phyloP scores from a whole-genome alignment of 225 moss, liverwort and hornwort genomes.

The Sphagnum tenellum region DNA sequence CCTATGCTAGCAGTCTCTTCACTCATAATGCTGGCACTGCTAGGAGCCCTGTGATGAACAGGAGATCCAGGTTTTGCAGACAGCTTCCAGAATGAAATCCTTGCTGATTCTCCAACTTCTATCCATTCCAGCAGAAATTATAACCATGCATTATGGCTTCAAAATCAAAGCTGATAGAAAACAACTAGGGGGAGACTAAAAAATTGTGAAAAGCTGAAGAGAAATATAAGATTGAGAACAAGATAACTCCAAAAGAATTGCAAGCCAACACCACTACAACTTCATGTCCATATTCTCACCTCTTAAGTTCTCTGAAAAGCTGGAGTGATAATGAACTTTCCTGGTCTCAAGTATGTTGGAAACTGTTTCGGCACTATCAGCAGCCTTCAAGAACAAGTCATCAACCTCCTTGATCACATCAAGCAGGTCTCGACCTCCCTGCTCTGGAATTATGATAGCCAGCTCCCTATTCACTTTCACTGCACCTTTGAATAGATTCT shows the following conservation, averaged over 20 bases:
- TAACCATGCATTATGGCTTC: not conserved
- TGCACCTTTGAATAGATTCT: conserved; percentile 2
- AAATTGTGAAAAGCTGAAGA: not conserved
- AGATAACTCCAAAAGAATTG: too few relatives aligned
- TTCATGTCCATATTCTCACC: conserved; percentile 7
- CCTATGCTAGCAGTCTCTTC: conserved; percentile 42
- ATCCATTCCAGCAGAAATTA: not conserved
- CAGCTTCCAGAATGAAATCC: conserved; percentile 45
- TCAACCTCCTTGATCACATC: conserved; percentile 72
- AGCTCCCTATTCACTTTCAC: conserved; percentile 26
- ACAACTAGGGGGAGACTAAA: not conserved
- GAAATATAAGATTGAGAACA: too few relatives aligned
- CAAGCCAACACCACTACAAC: too few relatives aligned
- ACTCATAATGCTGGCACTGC: conserved; percentile 32
- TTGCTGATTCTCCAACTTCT: conserved; percentile 47
- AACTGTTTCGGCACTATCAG: conserved; percentile 52
- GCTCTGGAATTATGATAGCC: conserved; percentile 20
- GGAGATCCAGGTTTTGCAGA: conserved; percentile 35
- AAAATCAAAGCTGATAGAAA: not conserved
- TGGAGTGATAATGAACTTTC: conserved; percentile 72
- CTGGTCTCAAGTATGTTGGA: conserved; percentile 63
- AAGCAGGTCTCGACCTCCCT: conserved; percentile 51
- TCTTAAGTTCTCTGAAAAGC: conserved; percentile 50
- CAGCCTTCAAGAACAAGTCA: conserved; percentile 50
- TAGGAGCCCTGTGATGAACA: conserved; percentile 15